Conservation (phyloP, 768 basidiomycete genomes). For the Termitomyces titanicus region DNA sequence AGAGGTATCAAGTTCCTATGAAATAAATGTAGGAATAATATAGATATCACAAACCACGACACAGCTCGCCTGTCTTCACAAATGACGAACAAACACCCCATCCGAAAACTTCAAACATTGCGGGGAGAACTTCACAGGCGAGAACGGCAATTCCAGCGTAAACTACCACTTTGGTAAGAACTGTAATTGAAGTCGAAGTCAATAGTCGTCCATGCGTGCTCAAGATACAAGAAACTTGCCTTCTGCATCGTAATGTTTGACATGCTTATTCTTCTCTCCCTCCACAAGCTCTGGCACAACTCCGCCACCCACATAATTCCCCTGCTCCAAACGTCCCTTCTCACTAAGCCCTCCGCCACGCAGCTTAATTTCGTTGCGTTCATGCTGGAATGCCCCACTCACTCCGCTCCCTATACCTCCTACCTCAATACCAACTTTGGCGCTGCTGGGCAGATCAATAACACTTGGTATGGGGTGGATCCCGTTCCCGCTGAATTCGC, state of each 20-base stretch:
- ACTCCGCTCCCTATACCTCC: slow-evolving; percentile 40
- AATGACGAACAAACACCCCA: slow-evolving; percentile 54
- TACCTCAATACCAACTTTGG: slow-evolving; percentile 39
- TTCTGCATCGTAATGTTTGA: slow-evolving; percentile 84
- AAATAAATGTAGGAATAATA: neutral
- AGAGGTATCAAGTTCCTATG: neutral
- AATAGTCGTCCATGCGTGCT: neutral
- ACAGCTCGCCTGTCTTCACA: neutral
- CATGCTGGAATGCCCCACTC: slow-evolving; percentile 9
- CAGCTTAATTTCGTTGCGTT: slow-evolving; percentile 57
- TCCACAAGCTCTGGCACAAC: slow-evolving; percentile 4
- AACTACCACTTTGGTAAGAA: slow-evolving; percentile 86
- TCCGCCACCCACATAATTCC: neutral
- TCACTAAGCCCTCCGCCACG: slow-evolving; percentile 29
- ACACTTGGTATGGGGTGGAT: slow-evolving; percentile 80
- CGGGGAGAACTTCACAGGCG: slow-evolving; percentile 57
- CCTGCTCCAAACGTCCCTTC: slow-evolving; percentile 10
- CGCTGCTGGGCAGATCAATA: slow-evolving; percentile 66
- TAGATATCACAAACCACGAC: neutral
- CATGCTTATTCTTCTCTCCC: slow-evolving; percentile 23
- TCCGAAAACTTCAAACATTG: slow-evolving; percentile 63
- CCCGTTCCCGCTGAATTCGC: slow-evolving; percentile 45
- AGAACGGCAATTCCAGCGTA: slow-evolving; percentile 84
- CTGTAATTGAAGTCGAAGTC: slow-evolving; percentile 31
- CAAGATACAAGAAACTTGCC: slow-evolving; percentile 43